Base-by-base conservation (phyloP, 495 filamentous ascomycete genomes). In the Penicillium cataractarum region DNA sequence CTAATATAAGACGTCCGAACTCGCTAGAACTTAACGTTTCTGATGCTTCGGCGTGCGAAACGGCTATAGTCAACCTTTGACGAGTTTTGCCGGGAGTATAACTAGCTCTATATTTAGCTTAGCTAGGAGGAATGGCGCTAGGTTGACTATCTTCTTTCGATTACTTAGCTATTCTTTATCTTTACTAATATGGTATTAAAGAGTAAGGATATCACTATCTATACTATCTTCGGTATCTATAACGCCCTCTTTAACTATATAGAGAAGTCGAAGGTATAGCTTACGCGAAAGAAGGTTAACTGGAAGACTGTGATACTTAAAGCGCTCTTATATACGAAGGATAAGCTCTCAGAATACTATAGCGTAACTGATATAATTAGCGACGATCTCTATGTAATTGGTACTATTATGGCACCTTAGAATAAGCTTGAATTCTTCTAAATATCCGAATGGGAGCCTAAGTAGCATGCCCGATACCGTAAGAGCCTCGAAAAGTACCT, bases 371-470 rank as follows among this genome's bases (percentile, higher is more conserved):
- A 67, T 55, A 9, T 55, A 4, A 53, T 67, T 10, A 0, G 22
- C 17, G 50, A 44, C 26, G 21, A 65, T 53, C 54, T 68, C 48
- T 72, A 68, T 51, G 53, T 48, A 46, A 66, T 72, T 68, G 50
- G 52, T 3, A 72, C 53, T 31, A 70, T 72, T 2, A 24, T 72
- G 21, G 42, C 46, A 2, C 65, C 61, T 10, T 15, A 54, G 10
- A 29, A 67, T 42, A 72, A 72, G 60, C 33, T 72, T n/a, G 4
- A 72, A 4, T 69, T 72, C 56, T 72, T 72, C 44, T 55, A 10
- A 49, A 63, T 7, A 40, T 55, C 46, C 0, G 57, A 65, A n/a
- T 70, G 53, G 62, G 61, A 55, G 3, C 40, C n/a, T 21, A 6
- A 44, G 3, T 44, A 26, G 24, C 50, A 21, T 33, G 32, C 12